Evolutionary conservation across 2,329 filamentous ascomycete genomes (phyloP).

Genomic region (Coniochaeta hoffmannii): DNA sequence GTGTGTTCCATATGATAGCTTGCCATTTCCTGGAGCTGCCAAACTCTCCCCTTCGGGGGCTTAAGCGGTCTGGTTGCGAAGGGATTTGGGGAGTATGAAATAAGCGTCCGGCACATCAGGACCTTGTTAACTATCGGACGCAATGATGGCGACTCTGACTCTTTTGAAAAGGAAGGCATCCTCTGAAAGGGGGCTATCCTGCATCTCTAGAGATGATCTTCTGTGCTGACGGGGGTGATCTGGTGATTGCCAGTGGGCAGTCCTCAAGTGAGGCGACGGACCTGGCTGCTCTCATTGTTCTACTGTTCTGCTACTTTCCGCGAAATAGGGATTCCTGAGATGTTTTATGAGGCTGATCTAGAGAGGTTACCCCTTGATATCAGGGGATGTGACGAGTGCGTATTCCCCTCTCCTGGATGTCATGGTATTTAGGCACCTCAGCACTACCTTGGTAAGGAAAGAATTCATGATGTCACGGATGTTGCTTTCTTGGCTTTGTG

Average conservation of each 20-base stretch:
- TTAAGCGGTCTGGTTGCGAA: conserved; percentile 74
- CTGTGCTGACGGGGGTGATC: neutral
- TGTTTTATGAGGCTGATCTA: too few species aligned
- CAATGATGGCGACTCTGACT: conserved; percentile 96
- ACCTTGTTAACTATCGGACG: conserved; percentile 96
- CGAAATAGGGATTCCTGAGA: too few species aligned
- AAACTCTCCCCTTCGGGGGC: conserved; percentile 85
- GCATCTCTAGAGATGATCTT: neutral
- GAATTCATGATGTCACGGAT: too few species aligned
- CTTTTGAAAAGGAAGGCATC: conserved; percentile 28
- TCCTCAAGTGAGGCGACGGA: neutral
- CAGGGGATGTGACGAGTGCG: too few species aligned
- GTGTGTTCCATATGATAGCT: conserved; percentile 89
- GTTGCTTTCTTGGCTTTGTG: too few species aligned
- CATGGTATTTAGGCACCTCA: too few species aligned
- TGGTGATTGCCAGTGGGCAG: neutral
- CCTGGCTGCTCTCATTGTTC: too few species aligned
- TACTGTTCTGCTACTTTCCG: too few species aligned
- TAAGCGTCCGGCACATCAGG: conserved; percentile 95
- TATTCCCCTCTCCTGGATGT: too few species aligned
- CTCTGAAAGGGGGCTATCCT: neutral
- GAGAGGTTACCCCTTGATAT: too few species aligned
- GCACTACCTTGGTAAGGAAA: too few species aligned
- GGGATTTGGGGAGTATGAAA: conserved; percentile 71
- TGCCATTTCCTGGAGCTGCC: conserved; percentile 54